Conservation (phyloP, 306 rosid species). For the Hippophae gyantsensis region DNA sequence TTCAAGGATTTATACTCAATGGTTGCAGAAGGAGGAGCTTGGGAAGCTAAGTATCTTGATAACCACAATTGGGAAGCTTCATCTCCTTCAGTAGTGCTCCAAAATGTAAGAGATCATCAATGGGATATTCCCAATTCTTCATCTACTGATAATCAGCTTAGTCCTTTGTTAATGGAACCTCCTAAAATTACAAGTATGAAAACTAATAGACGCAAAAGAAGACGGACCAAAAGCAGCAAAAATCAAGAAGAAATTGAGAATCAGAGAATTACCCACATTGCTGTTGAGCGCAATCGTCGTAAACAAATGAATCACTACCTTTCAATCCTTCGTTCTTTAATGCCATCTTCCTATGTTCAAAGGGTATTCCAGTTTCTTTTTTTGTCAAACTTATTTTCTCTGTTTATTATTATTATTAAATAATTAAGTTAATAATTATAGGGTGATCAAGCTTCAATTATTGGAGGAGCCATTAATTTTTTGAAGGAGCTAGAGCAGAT, state of each 20-base stretch:
- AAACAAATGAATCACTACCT: slow-evolving; percentile 90
- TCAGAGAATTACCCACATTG: slow-evolving; percentile 90
- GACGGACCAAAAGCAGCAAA: slow-evolving; percentile 51
- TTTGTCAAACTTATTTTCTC: background rate
- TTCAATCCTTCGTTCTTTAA: slow-evolving; percentile 58
- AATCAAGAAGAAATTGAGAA: slow-evolving; percentile 82
- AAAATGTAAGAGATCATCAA: slow-evolving; percentile 10
- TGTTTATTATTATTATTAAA: background rate
- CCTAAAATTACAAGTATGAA: slow-evolving; percentile 5
- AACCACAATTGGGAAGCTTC: slow-evolving; percentile 11
- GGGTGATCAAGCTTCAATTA: slow-evolving; percentile 95
- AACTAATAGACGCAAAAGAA: slow-evolving; percentile 44
- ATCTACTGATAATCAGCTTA: slow-evolving; percentile 13
- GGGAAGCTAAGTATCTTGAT: slow-evolving; percentile 14
- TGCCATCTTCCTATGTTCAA: slow-evolving; percentile 86
- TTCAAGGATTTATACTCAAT: slow-evolving; percentile 27
- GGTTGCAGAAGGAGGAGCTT: background rate
- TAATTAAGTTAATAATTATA: slow-evolving; percentile 14
- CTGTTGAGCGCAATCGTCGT: slow-evolving; percentile 83
- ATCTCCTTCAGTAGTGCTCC: slow-evolving; percentile 16
- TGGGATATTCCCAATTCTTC: slow-evolving; percentile 23
- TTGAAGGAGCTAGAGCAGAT: slow-evolving; percentile 81
- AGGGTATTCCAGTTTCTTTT: slow-evolving; percentile 40
- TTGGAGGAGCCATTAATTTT: slow-evolving; percentile 91
- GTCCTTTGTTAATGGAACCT: background rate